Evolutionary conservation across 2,329 filamentous ascomycete genomes (phyloP).

Genomic region (Penicillium concentricum): DNA sequence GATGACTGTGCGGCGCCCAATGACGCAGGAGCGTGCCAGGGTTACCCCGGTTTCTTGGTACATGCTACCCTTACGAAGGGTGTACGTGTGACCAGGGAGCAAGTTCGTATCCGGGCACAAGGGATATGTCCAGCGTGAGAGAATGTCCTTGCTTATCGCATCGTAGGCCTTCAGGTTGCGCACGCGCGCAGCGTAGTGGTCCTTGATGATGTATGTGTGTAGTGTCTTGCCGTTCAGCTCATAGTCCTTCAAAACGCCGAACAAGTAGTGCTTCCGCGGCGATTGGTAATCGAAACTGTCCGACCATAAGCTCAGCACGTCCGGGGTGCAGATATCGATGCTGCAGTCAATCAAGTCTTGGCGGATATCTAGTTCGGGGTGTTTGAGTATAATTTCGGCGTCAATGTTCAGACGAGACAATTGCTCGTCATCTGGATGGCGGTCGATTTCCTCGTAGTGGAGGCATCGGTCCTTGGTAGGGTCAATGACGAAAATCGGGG

Average conservation of each 20-base stretch:
- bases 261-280: conserved; percentile 82
- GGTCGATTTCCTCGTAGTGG: conserved; percentile 89
- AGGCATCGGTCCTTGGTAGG: conserved; percentile 75
- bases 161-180: conserved; percentile 88
- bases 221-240: conserved; percentile 97
- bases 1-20: conserved; percentile 70
- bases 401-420: conserved; percentile 65
- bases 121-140: conserved; percentile 83
- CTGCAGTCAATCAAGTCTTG: conserved; percentile 89
- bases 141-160: conserved; percentile 80
- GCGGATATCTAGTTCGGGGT: conserved; percentile 76
- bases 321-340: conserved; percentile 96
- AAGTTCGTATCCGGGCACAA: conserved; percentile 88
- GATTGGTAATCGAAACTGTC: conserved; percentile 97
- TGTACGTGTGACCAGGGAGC: conserved; percentile 73
- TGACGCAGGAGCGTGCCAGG: conserved; percentile 67
- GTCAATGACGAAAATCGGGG: conserved; percentile 84
- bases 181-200: conserved; percentile 83
- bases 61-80: conserved; percentile 65
- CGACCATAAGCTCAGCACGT: conserved; percentile 91
- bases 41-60: conserved; percentile 78
- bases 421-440: conserved; percentile 54
- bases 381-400: conserved; percentile 70
- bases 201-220: conserved; percentile 78
- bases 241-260: conserved; percentile 92